Evolutionary conservation across 179 eudicot genomes (phyloP).

Genomic region (Patellifolia procumbens): DNA sequence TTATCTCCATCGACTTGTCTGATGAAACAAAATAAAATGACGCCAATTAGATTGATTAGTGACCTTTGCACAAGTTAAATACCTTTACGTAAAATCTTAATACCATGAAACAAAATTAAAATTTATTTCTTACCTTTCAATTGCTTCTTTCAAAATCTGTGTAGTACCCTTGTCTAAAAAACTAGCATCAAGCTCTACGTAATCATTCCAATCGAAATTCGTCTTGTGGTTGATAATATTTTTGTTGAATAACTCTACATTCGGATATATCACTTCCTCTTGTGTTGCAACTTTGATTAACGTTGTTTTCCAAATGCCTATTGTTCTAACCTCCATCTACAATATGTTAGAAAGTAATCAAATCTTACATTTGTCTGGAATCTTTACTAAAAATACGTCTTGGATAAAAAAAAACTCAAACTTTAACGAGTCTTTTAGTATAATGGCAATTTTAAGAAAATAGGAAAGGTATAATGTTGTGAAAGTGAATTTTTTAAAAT

Average conservation of each 20-base stretch:
- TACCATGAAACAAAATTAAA: too few species aligned
- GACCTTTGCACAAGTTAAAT: too few species aligned
- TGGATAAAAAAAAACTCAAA: too few species aligned
- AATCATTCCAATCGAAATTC: slow-evolving; percentile 10
- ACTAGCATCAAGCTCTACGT: neutral
- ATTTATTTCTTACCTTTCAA: neutral
- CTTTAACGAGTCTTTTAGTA: too few species aligned
- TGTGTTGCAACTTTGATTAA: slow-evolving; percentile 7
- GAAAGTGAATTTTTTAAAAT: too few species aligned
- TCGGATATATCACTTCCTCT: slow-evolving; percentile 23
- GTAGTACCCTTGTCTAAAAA: neutral
- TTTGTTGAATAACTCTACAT: neutral
- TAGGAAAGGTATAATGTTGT: too few species aligned
- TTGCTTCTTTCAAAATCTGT: neutral
- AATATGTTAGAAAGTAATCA: neutral
- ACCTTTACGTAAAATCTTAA: too few species aligned
- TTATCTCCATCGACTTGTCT: too few species aligned
- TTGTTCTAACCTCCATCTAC: slow-evolving; percentile 22
- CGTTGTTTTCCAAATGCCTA: slow-evolving; percentile 16
- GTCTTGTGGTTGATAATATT: slow-evolving; percentile 12
- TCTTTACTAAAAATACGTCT: too few species aligned
- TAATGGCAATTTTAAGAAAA: neutral
- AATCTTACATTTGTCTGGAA: too few species aligned
- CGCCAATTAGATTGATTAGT: too few species aligned
- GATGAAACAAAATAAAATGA: too few species aligned